A percentile compares a stretch with the other conserved stretches of the same genome.
Evolutionary conservation across 2,329 filamentous ascomycete genomes (phyloP).

Genomic region (Cladosporium sp.): DNA sequence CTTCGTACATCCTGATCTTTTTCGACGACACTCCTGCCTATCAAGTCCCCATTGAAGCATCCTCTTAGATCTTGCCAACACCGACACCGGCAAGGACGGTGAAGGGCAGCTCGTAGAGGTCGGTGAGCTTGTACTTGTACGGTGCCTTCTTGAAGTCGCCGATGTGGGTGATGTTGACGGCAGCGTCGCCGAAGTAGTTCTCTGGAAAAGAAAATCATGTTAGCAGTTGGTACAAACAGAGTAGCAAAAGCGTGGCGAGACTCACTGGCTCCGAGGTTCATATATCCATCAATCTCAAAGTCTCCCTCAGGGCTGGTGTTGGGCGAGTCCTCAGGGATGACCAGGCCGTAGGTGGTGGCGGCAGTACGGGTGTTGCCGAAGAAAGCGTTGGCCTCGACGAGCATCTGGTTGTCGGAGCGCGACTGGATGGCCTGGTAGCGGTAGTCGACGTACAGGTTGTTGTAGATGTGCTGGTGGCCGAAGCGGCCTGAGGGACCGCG

Average conservation of each 20-base stretch:
- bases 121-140: constrained; percentile 45
- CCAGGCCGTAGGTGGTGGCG: constrained; percentile 48
- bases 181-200: constrained; percentile 45
- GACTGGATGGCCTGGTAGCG: constrained; percentile 46
- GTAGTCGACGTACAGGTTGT: constrained; percentile 45
- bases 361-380: constrained; percentile 44
- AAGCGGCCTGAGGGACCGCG: constrained; percentile 46
- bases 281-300: constrained; percentile 49
- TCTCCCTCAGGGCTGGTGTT: constrained; percentile 50
- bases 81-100: constrained; percentile 43
- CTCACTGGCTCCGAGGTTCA: constrained; percentile 48
- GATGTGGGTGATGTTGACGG: constrained; percentile 48
- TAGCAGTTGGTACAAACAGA: background rate
- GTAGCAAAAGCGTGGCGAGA: constrained; percentile 8
- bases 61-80: constrained; percentile 37
- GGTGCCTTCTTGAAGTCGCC: constrained; percentile 45
- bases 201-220: constrained; percentile 17
- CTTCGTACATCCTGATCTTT: too few relatives aligned
- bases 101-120: constrained; percentile 32
- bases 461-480: constrained; percentile 46
- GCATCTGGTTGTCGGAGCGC: constrained; percentile 44
- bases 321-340: constrained; percentile 50
- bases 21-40: too few relatives aligned
- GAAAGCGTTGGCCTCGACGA: constrained; percentile 47
- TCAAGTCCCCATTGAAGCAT: too few relatives aligned